phyloP scores from a whole-genome alignment of 2,329 filamentous ascomycete species.

The Trichoderma sp. region DNA sequence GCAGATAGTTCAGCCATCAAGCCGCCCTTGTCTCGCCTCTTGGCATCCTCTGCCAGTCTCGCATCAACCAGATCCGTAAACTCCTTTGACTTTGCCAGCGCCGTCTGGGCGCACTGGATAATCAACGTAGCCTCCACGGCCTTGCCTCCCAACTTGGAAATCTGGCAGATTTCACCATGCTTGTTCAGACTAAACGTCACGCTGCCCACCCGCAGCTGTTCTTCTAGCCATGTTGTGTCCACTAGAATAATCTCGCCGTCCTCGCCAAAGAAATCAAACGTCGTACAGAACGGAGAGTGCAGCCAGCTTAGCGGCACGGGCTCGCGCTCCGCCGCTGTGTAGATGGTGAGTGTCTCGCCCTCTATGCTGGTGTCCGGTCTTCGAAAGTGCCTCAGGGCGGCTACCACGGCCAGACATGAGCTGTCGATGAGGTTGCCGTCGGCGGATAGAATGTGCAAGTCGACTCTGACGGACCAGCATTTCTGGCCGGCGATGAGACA shows the following conservation, averaged over 20 bases:
- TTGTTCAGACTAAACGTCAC: slow-evolving; percentile 84
- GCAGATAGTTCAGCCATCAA: slow-evolving; percentile 75
- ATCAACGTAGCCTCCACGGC: slow-evolving; percentile 78
- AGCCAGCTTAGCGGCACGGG: slow-evolving; percentile 88
- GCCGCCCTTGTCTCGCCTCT: slow-evolving; percentile 75
- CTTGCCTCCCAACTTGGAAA: slow-evolving; percentile 85
- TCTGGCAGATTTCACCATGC: slow-evolving; percentile 86
- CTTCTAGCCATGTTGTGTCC: slow-evolving; percentile 74
- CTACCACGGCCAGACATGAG: slow-evolving; percentile 82
- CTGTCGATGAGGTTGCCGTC: slow-evolving; percentile 90
- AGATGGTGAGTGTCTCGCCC: slow-evolving; percentile 81
- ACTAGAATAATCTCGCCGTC: slow-evolving; percentile 67
- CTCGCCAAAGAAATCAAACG: slow-evolving; percentile 80
- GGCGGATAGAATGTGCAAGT: slow-evolving; percentile 87
- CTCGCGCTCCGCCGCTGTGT: slow-evolving; percentile 80
- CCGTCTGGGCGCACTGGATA: slow-evolving; percentile 73
- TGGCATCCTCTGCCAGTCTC: slow-evolving; percentile 75
- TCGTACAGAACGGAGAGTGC: slow-evolving; percentile 88
- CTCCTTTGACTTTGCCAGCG: slow-evolving; percentile 77
- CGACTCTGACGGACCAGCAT: slow-evolving; percentile 87
- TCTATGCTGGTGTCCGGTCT: slow-evolving; percentile 87
- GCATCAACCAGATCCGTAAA: slow-evolving; percentile 73
- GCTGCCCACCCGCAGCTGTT: slow-evolving; percentile 72
- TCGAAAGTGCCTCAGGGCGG: slow-evolving; percentile 86
- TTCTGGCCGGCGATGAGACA: slow-evolving; percentile 90